Conservation (phyloP, 1,284 basidiomycete species). For the Ganoderma meredithae region DNA sequence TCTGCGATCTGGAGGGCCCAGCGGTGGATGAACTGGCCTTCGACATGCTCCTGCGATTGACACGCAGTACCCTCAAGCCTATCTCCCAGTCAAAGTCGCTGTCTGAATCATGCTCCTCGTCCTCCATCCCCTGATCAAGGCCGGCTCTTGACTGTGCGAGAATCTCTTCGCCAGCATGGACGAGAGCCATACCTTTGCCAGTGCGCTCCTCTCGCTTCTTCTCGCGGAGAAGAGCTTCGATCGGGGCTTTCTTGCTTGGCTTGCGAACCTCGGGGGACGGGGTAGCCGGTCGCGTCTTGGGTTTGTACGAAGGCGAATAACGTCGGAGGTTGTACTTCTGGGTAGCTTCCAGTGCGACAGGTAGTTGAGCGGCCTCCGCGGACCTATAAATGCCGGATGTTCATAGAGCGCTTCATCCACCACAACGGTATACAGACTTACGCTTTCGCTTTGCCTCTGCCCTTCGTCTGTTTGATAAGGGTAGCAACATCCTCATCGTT, state of each 20-base stretch:
- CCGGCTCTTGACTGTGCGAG: slow-evolving; percentile 48
- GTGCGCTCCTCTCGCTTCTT: slow-evolving; percentile 36
- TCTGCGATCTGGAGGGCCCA: slow-evolving; percentile 1
- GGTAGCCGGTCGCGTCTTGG: background rate
- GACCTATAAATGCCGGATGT: background rate
- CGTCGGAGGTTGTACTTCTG: slow-evolving; percentile 38
- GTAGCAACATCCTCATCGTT: slow-evolving; percentile 53
- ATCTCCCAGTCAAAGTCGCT: slow-evolving; percentile 25
- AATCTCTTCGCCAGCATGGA: slow-evolving; percentile 39
- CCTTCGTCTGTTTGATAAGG: slow-evolving; percentile 19
- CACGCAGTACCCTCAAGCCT: background rate
- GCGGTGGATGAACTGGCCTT: slow-evolving; percentile 1
- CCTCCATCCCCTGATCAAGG: slow-evolving; percentile 44
- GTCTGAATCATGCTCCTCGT: slow-evolving; percentile 41
- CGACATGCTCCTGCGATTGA: slow-evolving; percentile 12
- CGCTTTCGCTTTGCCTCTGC: slow-evolving; percentile 26
- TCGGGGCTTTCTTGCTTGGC: slow-evolving; percentile 53
- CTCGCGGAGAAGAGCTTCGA: slow-evolving; percentile 50
- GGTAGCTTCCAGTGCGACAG: slow-evolving; percentile 4
- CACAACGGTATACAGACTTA: slow-evolving; percentile 6
- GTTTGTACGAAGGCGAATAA: slow-evolving; percentile 17
- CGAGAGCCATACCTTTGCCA: slow-evolving; percentile 34
- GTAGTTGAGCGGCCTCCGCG: slow-evolving; percentile 6
- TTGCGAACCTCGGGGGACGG: slow-evolving; percentile 24
- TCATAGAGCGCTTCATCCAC: slow-evolving; percentile 10